phyloP scores from a whole-genome alignment of 2,329 filamentous ascomycete species.

The Cladophialophora yegresii region DNA sequence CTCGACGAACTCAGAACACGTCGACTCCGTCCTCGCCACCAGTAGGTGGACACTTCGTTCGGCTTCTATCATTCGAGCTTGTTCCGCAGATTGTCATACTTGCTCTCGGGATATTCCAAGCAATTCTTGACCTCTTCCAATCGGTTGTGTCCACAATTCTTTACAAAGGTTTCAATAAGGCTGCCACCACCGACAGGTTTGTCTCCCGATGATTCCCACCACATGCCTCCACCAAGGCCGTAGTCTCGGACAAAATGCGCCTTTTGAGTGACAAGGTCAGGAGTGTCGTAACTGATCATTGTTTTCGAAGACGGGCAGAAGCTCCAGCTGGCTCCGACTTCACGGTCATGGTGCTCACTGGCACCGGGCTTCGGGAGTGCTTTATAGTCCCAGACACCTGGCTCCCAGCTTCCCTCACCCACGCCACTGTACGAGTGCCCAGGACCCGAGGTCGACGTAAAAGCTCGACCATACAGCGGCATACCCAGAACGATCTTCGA shows the following conservation, averaged over 20 bases:
- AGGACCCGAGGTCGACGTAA: slow-evolving; percentile 73
- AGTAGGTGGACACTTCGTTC: background rate
- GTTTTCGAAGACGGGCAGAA: slow-evolving; percentile 65
- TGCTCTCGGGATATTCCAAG: slow-evolving; percentile 54
- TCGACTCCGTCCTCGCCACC: background rate
- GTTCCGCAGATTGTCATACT: slow-evolving; percentile 56
- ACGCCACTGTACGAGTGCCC: slow-evolving; percentile 70
- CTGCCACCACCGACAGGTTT: slow-evolving; percentile 61
- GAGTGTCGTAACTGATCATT: slow-evolving; percentile 79
- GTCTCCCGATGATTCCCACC: slow-evolving; percentile 89
- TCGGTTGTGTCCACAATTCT: slow-evolving; percentile 39
- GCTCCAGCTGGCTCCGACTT: slow-evolving; percentile 72
- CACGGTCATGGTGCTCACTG: slow-evolving; percentile 62
- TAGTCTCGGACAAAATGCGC: slow-evolving; percentile 67
- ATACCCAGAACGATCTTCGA: slow-evolving; percentile 84
- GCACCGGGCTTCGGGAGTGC: slow-evolving; percentile 70
- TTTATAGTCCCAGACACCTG: slow-evolving; percentile 87
- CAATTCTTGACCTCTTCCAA: slow-evolving; percentile 54
- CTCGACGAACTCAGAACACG: background rate
- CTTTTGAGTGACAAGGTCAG: slow-evolving; percentile 68
- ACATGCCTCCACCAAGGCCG: slow-evolving; percentile 87
- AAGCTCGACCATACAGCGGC: slow-evolving; percentile 87
- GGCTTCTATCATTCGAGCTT: slow-evolving; percentile 41
- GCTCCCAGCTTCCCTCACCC: slow-evolving; percentile 80
- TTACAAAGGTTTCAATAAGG: slow-evolving; percentile 62